Conservation (phyloP, 352 stramenopile genomes). For the Globisporangium megalacanthum region DNA sequence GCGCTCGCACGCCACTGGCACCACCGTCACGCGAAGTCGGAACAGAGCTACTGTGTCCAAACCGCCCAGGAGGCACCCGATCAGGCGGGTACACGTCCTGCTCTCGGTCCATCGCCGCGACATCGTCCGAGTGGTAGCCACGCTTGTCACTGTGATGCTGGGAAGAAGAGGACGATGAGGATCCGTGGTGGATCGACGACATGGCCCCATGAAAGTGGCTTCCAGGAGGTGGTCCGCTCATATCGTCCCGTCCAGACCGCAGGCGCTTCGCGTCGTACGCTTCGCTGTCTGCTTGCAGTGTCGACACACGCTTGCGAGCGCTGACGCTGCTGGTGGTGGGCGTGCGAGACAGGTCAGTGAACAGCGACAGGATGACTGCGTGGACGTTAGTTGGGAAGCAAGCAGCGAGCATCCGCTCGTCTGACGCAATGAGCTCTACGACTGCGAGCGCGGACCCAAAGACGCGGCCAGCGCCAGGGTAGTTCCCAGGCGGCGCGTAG, state of each 20-base stretch:
- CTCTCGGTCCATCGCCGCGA: constrained; percentile 6
- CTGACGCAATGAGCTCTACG: constrained; percentile 67
- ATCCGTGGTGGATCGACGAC: not conserved
- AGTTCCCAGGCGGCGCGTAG: constrained; percentile 29
- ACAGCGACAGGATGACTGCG: constrained; percentile 60
- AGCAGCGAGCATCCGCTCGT: constrained; percentile 45
- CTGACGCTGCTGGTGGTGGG: constrained; percentile 2
- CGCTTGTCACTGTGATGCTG: not conserved
- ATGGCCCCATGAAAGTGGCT: constrained; percentile 5
- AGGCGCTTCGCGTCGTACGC: constrained; percentile 29
- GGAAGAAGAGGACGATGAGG: not conserved
- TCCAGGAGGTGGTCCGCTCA: not conserved
- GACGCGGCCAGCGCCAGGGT: constrained; percentile 23
- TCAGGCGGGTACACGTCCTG: constrained; percentile 4
- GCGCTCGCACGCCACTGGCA: not conserved
- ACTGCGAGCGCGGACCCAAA: constrained; percentile 61
- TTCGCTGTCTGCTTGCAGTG: constrained; percentile 7
- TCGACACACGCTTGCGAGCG: constrained; percentile 17
- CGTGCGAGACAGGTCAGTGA: constrained; percentile 26
- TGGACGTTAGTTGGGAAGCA: constrained; percentile 78
- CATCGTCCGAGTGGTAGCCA: constrained; percentile 3
- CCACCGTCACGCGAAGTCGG: not conserved
- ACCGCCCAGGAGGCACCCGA: not conserved
- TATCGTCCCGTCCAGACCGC: constrained; percentile 13
- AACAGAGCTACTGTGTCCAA: not conserved